Conservation (phyloP, 108 stramenopile species). For the Mediolabrus comicus region DNA sequence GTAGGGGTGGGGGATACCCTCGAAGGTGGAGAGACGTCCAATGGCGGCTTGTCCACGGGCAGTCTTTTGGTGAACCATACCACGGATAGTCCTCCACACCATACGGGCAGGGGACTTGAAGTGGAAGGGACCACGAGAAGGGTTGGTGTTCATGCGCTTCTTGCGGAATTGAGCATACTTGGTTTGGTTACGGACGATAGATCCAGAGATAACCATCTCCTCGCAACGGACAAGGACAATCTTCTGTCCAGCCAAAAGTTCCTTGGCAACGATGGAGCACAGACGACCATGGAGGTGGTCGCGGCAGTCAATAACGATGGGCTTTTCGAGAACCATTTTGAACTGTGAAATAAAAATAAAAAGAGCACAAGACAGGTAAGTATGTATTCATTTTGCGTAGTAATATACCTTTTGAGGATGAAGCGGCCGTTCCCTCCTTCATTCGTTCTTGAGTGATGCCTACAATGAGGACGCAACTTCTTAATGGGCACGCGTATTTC, state of each 20-base stretch:
- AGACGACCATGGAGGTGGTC: constrained; percentile 99
- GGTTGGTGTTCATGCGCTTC: constrained; percentile 99
- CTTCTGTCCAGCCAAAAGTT: constrained; percentile 97
- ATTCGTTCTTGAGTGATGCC: background rate
- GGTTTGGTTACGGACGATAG: constrained; percentile 91
- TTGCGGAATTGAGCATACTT: constrained; percentile 97
- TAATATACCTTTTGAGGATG: background rate
- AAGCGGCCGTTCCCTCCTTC: constrained; percentile 4
- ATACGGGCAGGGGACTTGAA: constrained; percentile 96
- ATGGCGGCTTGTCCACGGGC: constrained; percentile 94
- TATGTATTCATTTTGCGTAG: background rate
- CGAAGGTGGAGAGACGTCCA: constrained; percentile 93
- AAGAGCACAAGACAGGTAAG: background rate
- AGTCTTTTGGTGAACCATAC: constrained; percentile 99
- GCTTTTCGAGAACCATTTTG: constrained; percentile 49
- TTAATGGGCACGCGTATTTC: no score
- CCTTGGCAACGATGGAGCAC: constrained; percentile 97
- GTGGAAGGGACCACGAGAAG: constrained; percentile 92
- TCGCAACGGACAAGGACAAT: constrained; percentile 98
- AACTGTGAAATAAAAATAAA: background rate
- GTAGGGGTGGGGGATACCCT: constrained; percentile 98
- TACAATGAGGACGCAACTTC: background rate
- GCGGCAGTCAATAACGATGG: constrained; percentile 94
- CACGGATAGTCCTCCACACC: constrained; percentile 98
- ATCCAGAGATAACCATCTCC: constrained; percentile 95